Evolutionary conservation across 2,329 filamentous ascomycete genomes (phyloP), one percentile per base, ranked within the genome.

Genomic region (Arachnomyces sp.): DNA sequence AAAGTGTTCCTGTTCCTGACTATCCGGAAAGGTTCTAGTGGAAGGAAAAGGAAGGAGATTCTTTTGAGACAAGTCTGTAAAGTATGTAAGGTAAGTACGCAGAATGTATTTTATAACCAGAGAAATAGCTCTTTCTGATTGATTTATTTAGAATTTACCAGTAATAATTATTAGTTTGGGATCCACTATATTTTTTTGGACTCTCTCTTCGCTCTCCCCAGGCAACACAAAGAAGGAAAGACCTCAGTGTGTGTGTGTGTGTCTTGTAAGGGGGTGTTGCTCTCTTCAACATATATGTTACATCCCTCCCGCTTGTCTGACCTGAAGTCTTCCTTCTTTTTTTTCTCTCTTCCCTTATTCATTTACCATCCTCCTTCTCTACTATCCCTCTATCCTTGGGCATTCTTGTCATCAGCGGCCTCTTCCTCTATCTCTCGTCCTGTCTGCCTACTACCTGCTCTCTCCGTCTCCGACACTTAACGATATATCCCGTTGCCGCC

Each of bases 271-370:
- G 12, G 33, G 16, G 33, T 18, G 33, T 12, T 21, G 12, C 12
- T 7, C 14, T 35, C 3, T 18, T 14, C 21, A 60, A 60, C 61
- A 61, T 60, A 55, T 56, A 57, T 49, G 50, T 47, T 48, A 57
- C 51, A 50, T 42, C 44, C 48, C 54, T 52, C 56, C 52, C 55
- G 52, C 49, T 41, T 46, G 44, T 49, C 46, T 50, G 39, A 42
- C 45, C 44, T 47, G 43, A 44, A 47, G 49, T 49, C 53, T 52
- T 45, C 48, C 53, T 46, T 47, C 48, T 37, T 39, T 49, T 55
- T 52, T 46, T 50, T 54, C 49, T 51, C 51, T 42, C 39, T 31
- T 31, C 39, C 42, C 47, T 48, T 50, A 44, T 46, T 43, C 45
- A 42, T 40, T 46, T 39, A 34, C 50, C 46, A 21, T 44, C 48